Base-by-base conservation (phyloP, 257 asterid genomes). In the Eustoma russellianum region DNA sequence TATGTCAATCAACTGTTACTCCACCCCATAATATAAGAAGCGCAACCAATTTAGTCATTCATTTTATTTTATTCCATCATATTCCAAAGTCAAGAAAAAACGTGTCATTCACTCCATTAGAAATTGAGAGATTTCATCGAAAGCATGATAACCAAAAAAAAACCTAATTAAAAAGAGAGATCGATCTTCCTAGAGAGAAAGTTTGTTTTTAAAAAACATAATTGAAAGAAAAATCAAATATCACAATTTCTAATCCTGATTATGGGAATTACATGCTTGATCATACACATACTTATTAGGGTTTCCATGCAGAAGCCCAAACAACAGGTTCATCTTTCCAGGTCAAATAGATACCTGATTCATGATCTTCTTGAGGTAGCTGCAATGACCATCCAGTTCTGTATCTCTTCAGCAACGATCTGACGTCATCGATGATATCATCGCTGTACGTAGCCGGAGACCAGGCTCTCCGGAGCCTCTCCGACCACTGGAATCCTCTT, bases 241-340 rank as follows among this genome's bases (percentile, higher is more conserved):
- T 52, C 48, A 15, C 52, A 50, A n/a, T n/a, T 53, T 45, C 58
- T 48, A 55, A 17, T 5, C 50, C 19, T 18, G 34, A 45, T 47
- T 11, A 40, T 41, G 41, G 10, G 24, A 17, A 35, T 2, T 41
- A 5, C 6, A 41, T 24, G 66, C 18, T 24, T 24, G 30, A 24
- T 24, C 30, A 24, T 24, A 24, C 49, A 41, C 33, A 15, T 45
- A 12, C 13, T 57, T 56, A 17, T 28, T 62, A 79, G 57, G 88
- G 85, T 59, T 88, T 87, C 98, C 98, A 91, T 2, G 87, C 78
- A 40, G 95, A 84, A 33, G 94, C 82, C 98, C 96, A 91, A 5
- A 91, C 82, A 5, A 80, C 95, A 46, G 83, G 73, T 48, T 87
- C 89, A 24, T 86, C 87, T 74, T 85, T 84, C 96, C 96, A 91